Evolutionary conservation across 177 flowering plant species (phyloP).

Genomic region (Vitis hybrid): DNA sequence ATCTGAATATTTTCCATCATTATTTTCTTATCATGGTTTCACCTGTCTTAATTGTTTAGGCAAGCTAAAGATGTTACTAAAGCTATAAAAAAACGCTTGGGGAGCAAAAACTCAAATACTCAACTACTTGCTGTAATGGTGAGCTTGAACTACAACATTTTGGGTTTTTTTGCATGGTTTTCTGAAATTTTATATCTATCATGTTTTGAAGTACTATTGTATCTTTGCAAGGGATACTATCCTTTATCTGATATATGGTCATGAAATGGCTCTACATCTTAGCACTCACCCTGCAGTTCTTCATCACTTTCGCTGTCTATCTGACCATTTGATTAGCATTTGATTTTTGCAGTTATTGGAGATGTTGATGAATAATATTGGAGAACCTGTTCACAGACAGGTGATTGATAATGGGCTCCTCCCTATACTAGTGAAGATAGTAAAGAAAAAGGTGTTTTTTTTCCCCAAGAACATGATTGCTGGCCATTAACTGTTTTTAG

Average conservation of each 20-base stretch:
- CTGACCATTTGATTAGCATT: constrained; percentile 7
- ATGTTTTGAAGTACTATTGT: not conserved
- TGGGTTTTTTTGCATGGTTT: not conserved
- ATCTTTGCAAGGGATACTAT: not conserved
- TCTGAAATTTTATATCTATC: not conserved
- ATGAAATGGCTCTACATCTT: not conserved
- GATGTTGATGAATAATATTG: constrained; percentile 95
- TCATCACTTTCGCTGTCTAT: not conserved
- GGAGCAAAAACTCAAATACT: constrained; percentile 53
- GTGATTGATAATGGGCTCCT: constrained; percentile 79
- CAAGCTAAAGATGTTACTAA: constrained; percentile 77
- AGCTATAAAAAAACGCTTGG: constrained; percentile 79
- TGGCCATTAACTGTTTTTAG: not conserved
- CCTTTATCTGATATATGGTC: not conserved
- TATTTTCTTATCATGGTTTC: not conserved
- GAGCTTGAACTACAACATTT: constrained; percentile 12
- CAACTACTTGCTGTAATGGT: constrained; percentile 81
- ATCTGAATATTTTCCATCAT: constrained; percentile 1
- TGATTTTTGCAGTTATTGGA: constrained; percentile 70
- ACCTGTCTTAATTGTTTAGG: constrained; percentile 39
- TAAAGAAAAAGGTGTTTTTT: constrained; percentile 85
- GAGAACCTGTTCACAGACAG: constrained; percentile 73
- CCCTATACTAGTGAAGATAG: constrained; percentile 86
- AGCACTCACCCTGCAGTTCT: not conserved
- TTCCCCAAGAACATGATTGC: not conserved